phyloP scores from a whole-genome alignment of 2,329 filamentous ascomycete species.

The Fusarium sp. region DNA sequence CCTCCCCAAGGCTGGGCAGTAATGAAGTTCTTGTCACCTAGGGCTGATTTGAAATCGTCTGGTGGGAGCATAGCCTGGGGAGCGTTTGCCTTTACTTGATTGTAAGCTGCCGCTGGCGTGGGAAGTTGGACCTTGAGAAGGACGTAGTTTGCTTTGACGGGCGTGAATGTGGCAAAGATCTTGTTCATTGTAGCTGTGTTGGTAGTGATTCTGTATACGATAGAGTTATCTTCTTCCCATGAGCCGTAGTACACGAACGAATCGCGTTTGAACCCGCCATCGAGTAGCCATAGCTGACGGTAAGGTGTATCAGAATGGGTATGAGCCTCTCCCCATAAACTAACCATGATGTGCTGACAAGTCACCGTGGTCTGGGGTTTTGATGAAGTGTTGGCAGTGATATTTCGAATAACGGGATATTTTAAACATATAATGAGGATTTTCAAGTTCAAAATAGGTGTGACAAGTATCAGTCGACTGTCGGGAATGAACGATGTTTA shows the following conservation, averaged over 20 bases:
- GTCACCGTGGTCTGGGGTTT: not conserved
- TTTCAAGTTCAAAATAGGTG: accelerated
- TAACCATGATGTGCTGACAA: not conserved
- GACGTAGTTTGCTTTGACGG: not conserved
- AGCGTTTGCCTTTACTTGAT: not conserved
- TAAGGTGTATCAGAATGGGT: not conserved
- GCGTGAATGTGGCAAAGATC: not conserved
- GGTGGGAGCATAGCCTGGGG: not conserved
- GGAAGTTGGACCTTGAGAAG: not conserved
- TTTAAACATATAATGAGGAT: not conserved
- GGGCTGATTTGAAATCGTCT: not conserved
- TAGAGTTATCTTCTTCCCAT: not conserved
- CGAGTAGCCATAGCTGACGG: not conserved
- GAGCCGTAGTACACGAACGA: not conserved
- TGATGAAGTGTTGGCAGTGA: not conserved
- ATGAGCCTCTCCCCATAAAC: not conserved
- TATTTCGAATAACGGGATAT: accelerated
- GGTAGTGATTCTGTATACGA: not conserved
- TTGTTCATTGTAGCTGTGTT: accelerated
- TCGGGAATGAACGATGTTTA: accelerated
- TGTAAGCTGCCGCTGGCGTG: not conserved
- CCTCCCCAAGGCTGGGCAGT: not conserved
- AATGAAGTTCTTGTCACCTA: not conserved
- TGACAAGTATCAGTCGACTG: accelerated
- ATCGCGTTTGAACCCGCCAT: not conserved